phyloP scores from a whole-genome alignment of 495 filamentous ascomycete genomes.

The Aspergillus taichungensis region DNA sequence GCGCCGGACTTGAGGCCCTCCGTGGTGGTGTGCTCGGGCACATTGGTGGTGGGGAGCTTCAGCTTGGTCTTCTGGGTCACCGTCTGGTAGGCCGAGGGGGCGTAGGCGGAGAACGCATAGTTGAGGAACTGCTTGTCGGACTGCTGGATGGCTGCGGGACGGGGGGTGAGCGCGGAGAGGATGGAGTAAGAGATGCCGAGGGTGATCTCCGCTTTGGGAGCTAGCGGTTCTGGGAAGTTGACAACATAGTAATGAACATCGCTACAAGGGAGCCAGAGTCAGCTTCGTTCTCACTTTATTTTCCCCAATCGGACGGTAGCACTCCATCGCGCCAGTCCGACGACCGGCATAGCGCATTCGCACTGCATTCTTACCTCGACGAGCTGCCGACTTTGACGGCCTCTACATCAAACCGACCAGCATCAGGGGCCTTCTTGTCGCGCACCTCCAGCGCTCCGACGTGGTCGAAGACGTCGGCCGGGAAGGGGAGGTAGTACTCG shows the following conservation, averaged over 20 bases:
- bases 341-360: conserved; percentile 14
- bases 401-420: conserved; percentile 58
- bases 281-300: no score
- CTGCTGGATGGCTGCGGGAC: conserved; percentile 73
- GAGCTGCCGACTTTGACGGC: conserved; percentile 32
- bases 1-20: conserved; percentile 52
- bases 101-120: conserved; percentile 76
- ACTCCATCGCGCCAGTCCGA: neutral
- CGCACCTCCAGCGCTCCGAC: conserved; percentile 83
- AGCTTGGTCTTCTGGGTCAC: conserved; percentile 93
- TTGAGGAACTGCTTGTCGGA: conserved; percentile 76
- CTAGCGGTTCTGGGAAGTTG: conserved; percentile 63
- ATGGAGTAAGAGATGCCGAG: conserved; percentile 77
- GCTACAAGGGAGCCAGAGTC: conserved; percentile 30
- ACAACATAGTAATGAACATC: conserved; percentile 78
- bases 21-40: conserved; percentile 78
- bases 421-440: conserved; percentile 71
- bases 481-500: conserved; percentile 86
- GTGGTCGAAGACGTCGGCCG: conserved; percentile 57
- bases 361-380: conserved; percentile 20
- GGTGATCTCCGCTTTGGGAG: conserved; percentile 67
- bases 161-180: conserved; percentile 63
- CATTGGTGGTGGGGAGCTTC: conserved; percentile 69
- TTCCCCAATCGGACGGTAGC: conserved; percentile 4
- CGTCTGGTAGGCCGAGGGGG: conserved; percentile 70